Evolutionary conservation across 768 basidiomycete genomes (phyloP), one percentile per base, ranked within the genome.

Genomic region (Leccinellum luteum): DNA sequence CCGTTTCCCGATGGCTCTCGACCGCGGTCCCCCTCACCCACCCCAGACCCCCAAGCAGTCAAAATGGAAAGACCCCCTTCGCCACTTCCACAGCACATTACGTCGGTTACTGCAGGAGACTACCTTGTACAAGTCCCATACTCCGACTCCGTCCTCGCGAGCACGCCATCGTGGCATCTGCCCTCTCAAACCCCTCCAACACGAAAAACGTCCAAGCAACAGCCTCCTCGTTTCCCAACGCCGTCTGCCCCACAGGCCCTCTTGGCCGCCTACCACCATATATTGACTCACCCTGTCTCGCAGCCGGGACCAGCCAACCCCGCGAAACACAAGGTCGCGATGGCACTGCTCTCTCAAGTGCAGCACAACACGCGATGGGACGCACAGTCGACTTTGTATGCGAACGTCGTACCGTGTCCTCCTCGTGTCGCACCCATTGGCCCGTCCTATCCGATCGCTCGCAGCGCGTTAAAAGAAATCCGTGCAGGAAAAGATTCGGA

Each of bases 51-150:
- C 8, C 61, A 64, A 9, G 59, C 69, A 8, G 61, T 74, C 53
- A 74, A 74, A 27, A 55, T 69, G 44, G 71, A 72, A 54, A 56
- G 69, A 58, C 73, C 69, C 0, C 60, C 52, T 47, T 85, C 66
- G 71, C 84, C 52, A 68, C 79, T 61, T 64, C 81, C 60, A 75
- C 76, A 71, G 25, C 81, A 74, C 19, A 70, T 78, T 3, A 67
- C 72, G 5, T 73, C 78, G 13, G 63, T 74, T 12, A 68, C 73
- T 3, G 79, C 85, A 2, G 85, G 89, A 3, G 87, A 92, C 69
- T 88, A 89, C 58, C 75, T 85, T 25, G 81, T 86, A 12, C 83
- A 84, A 64, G 81, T 91, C 1, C 87, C 90, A 4, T 92, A 92
- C 65, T 80, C 80, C 2, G 83, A 87, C 62, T 92, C 90, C 0